Percentiles rank a stretch among this genome's conserved stretches.
Conservation (phyloP, 2,329 filamentous ascomycete species). For the Ascochyta viciae-villosae region DNA sequence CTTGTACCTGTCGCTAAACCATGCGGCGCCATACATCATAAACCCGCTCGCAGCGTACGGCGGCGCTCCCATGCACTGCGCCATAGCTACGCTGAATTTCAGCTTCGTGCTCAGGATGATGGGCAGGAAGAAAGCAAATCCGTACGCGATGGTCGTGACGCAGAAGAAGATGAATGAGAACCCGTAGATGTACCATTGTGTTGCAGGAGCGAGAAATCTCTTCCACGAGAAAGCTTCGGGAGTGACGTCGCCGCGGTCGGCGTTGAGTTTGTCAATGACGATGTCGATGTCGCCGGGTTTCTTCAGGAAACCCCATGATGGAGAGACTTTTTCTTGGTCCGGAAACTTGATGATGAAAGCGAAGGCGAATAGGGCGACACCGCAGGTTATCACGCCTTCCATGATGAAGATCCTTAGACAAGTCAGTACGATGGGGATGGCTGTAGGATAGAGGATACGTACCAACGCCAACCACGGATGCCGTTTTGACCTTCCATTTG, state of each 20-base stretch:
- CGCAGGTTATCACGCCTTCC: conserved; percentile 32
- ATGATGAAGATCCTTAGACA: conserved; percentile 34
- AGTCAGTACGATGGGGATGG: background rate
- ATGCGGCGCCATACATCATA: conserved; percentile 35
- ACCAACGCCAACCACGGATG: conserved; percentile 34
- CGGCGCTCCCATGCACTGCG: conserved; percentile 34
- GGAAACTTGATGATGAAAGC: conserved; percentile 35
- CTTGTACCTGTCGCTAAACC: conserved; percentile 35
- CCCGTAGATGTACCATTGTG: conserved; percentile 35
- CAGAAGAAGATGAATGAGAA: conserved; percentile 31
- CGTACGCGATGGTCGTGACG: conserved; percentile 31
- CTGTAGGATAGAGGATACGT: background rate
- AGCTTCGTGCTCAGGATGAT: conserved; percentile 33
- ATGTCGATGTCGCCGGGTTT: conserved; percentile 26
- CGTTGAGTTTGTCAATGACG: conserved; percentile 31
- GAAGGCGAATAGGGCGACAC: conserved; percentile 28
- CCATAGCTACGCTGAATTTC: conserved; percentile 33
- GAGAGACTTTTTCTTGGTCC: conserved; percentile 28
- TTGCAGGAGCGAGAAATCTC: conserved; percentile 30
- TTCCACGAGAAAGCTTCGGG: conserved; percentile 30
- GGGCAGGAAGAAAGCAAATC: conserved; percentile 32
- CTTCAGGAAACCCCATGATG: conserved; percentile 30
- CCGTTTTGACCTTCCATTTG: conserved; percentile 32
- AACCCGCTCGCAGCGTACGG: conserved; percentile 35
- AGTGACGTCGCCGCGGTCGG: conserved; percentile 28